Percentiles rank a stretch among this genome's conserved stretches.
phyloP scores from a whole-genome alignment of 192 early-diverging fungal species.

The Martensiomyces pterosporus region DNA sequence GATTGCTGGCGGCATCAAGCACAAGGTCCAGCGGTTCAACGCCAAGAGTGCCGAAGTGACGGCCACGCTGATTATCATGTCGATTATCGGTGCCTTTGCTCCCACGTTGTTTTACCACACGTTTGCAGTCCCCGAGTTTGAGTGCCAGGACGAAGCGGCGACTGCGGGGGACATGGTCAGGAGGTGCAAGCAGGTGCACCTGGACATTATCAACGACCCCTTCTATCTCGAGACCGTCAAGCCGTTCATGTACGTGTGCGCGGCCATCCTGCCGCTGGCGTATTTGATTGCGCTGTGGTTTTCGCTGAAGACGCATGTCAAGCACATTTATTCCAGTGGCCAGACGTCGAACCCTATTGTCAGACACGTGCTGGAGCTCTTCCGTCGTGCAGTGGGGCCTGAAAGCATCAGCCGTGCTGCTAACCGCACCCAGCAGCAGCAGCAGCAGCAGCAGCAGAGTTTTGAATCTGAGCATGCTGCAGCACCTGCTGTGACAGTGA shows the following conservation, averaged over 20 bases:
- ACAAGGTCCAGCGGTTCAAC: slow-evolving; percentile 94
- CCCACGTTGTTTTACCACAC: slow-evolving; percentile 94
- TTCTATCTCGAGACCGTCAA: slow-evolving; percentile 76
- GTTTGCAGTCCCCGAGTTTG: slow-evolving; percentile 63
- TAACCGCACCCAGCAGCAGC: slow-evolving; percentile 7
- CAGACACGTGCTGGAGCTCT: slow-evolving; percentile 58
- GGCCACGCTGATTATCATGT: slow-evolving; percentile 91
- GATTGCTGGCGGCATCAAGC: slow-evolving; percentile 85
- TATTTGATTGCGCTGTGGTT: slow-evolving; percentile 92
- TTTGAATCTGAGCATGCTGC: no score
- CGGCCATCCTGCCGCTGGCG: slow-evolving; percentile 66
- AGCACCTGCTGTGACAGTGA: neutral
- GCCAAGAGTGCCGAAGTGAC: slow-evolving; percentile 94
- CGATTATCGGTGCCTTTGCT: slow-evolving; percentile 85
- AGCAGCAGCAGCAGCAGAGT: slow-evolving; percentile 7
- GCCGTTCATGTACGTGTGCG: slow-evolving; percentile 86
- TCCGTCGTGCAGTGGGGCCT: slow-evolving; percentile 39
- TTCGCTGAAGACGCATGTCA: slow-evolving; percentile 86
- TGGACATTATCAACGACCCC: slow-evolving; percentile 69
- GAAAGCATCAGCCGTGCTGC: slow-evolving; percentile 18
- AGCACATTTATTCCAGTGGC: slow-evolving; percentile 61
- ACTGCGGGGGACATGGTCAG: slow-evolving; percentile 42
- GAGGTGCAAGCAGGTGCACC: slow-evolving; percentile 60
- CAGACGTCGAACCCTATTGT: slow-evolving; percentile 42
- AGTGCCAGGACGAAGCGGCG: slow-evolving; percentile 33